A percentile compares a stretch with the other conserved stretches of the same genome.
phyloP scores from a whole-genome alignment of 2,329 filamentous ascomycete species.

The Myriosclerotinia curreyana region DNA sequence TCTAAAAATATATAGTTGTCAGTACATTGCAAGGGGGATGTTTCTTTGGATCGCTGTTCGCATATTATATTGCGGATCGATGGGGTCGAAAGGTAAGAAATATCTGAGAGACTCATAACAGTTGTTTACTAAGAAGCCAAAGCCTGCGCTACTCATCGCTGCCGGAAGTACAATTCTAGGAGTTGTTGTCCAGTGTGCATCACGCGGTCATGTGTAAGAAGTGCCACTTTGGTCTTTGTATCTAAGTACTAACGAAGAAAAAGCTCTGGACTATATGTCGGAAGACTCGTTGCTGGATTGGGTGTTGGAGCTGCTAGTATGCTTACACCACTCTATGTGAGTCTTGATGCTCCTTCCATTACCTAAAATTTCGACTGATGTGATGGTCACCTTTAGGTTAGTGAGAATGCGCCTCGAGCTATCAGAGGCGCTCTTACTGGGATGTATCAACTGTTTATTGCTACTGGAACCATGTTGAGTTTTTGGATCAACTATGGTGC shows the following conservation, averaged over 20 bases:
- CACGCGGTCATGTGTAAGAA: slow-evolving; percentile 52
- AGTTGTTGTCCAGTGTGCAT: slow-evolving; percentile 61
- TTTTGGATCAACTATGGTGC: slow-evolving; percentile 47
- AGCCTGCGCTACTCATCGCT: slow-evolving; percentile 50
- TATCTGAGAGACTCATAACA: neutral
- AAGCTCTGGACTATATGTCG: slow-evolving; percentile 59
- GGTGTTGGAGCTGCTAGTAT: slow-evolving; percentile 51
- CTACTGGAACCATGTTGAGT: slow-evolving; percentile 41
- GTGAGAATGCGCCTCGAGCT: slow-evolving; percentile 50
- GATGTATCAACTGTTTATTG: slow-evolving; percentile 50
- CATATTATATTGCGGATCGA: slow-evolving; percentile 41
- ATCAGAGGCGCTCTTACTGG: slow-evolving; percentile 51
- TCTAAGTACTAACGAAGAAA: neutral
- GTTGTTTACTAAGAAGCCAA: neutral
- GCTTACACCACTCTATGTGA: slow-evolving; percentile 39
- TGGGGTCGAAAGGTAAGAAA: slow-evolving; percentile 33
- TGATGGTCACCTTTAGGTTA: slow-evolving; percentile 48
- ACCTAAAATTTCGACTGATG: slow-evolving; percentile 40
- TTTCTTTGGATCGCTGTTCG: slow-evolving; percentile 60
- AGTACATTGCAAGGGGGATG: slow-evolving; percentile 69
- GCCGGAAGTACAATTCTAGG: slow-evolving; percentile 58
- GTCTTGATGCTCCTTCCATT: neutral
- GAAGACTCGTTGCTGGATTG: slow-evolving; percentile 53
- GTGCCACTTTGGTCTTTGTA: no score
- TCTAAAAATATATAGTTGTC: slow-evolving; percentile 48